phyloP scores from a whole-genome alignment of 192 early-diverging fungal genomes.

The Backusella tuberculispora region DNA sequence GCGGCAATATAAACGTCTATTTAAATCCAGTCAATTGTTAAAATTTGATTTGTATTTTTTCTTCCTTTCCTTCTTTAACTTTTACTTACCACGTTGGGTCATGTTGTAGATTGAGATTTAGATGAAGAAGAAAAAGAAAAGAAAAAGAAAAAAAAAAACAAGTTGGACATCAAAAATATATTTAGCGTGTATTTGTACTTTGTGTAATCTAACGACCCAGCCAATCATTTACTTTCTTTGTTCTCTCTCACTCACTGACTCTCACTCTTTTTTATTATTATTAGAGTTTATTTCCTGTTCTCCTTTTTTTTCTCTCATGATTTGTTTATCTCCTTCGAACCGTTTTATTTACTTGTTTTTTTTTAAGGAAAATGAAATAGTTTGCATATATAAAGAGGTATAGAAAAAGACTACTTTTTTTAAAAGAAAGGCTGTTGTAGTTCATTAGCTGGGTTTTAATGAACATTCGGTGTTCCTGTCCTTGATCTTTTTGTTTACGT shows the following conservation, averaged over 20 bases:
- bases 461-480: slow-evolving; percentile 7
- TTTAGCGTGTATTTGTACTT: slow-evolving; percentile 3
- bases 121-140: slow-evolving; percentile 8
- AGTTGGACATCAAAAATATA: slow-evolving; percentile 6
- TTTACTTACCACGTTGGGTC: slow-evolving; percentile 24
- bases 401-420: neutral
- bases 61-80: neutral
- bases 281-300: slow-evolving; percentile 14
- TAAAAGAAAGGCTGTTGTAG: neutral
- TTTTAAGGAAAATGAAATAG: neutral
- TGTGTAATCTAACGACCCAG: neutral
- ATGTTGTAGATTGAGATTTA: slow-evolving; percentile 18
- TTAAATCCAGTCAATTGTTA: neutral
- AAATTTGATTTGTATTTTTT: neutral
- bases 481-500: slow-evolving; percentile 12
- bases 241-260: neutral
- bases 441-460: slow-evolving; percentile 15
- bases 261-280: neutral
- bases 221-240: neutral
- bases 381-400: neutral
- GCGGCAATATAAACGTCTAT: slow-evolving; percentile 89
- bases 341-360: neutral
- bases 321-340: neutral
- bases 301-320: slow-evolving; percentile 1
- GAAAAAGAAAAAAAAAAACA: slow-evolving; percentile 1